A percentile compares a stretch with the other conserved stretches of the same genome.
These are phyloP conservation scores for Metschnikowia vanudenii DNA, from an alignment of 805 yeast species.

Conservation along the genomic window DNA sequence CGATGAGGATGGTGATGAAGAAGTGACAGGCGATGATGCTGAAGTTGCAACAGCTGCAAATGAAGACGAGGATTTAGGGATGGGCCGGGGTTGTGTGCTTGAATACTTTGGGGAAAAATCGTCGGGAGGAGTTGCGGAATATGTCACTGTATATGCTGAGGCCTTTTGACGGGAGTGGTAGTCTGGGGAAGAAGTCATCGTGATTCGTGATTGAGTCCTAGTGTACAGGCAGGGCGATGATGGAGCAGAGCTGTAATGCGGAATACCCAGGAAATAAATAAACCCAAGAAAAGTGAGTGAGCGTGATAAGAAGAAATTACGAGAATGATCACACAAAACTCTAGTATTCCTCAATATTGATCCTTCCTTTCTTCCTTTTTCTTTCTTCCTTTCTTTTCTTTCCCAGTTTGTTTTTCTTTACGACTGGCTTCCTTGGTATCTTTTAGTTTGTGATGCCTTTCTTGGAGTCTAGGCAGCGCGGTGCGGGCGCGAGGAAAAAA, in stretches of 20 bases:
- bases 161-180: background rate
- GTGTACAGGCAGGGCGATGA: slow-evolving; percentile 1
- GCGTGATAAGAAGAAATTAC: background rate
- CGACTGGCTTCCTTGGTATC: too few relatives aligned
- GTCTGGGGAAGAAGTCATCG: slow-evolving; percentile 26
- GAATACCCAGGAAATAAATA: background rate
- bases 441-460: too few relatives aligned
- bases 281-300: background rate
- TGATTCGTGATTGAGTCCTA: background rate
- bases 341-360: too few relatives aligned
- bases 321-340: background rate
- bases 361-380: too few relatives aligned
- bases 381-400: too few relatives aligned
- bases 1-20: slow-evolving; percentile 1
- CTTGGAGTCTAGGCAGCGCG: too few relatives aligned
- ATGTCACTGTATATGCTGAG: background rate
- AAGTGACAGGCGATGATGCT: background rate
- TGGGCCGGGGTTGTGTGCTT: background rate
- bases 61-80: background rate
- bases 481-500: too few relatives aligned
- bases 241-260: background rate
- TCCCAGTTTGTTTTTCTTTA: too few relatives aligned
- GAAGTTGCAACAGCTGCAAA: too few relatives aligned
- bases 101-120: background rate
- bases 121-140: background rate